Base-by-base conservation (phyloP, 163 green algal genomes). In the Coccomyxa subellipsoidea region DNA sequence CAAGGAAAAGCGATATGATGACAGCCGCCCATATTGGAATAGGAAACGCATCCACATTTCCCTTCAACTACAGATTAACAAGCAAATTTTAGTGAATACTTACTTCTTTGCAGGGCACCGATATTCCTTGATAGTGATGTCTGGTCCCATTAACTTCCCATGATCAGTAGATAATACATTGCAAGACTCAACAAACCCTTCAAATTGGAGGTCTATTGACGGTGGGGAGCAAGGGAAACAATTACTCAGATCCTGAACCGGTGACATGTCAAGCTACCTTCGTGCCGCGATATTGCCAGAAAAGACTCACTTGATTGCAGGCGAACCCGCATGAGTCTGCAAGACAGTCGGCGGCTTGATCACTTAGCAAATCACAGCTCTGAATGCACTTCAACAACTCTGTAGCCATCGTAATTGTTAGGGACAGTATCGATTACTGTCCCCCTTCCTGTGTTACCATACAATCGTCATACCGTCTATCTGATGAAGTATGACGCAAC, bases 331-430 rank as follows among this genome's bases (percentile, higher is more conserved):
- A 73, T 1, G 66, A 32, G 6, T 73, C 66, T 34, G 66, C 66
- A 4, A 73, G 66, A 7, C 66, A 73, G 2, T 73, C 66, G 2
- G 66, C 66, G 15, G 66, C 66, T 36, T 73, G 1, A 36, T 73
- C 66, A 36, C 29, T 34, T 18, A 36, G n/a, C 66, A 73, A 23
- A 34, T 73, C 66, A 34, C 66, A 73, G 66, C 66, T 73, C 66
- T 73, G 27, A 35, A 73, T 73, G 66, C 66, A 73, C n/a, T 73
- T 32, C n/a, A 73, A 34, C 29, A 73, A 34, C 66, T 73, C 66
- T 59, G 47, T 59, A 27, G 3, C 47, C 47, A 59, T 59, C 23
- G 15, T n/a, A n/a, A n/a, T 18, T 59, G 23, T 12, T 27, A 59
- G 47, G 47, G 47, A 59, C 47, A 59, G 47, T 59, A 59, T 12